Evolutionary conservation across 1,284 basidiomycete species (phyloP).

Genomic region (Cutaneotrichosporon sp.): DNA sequence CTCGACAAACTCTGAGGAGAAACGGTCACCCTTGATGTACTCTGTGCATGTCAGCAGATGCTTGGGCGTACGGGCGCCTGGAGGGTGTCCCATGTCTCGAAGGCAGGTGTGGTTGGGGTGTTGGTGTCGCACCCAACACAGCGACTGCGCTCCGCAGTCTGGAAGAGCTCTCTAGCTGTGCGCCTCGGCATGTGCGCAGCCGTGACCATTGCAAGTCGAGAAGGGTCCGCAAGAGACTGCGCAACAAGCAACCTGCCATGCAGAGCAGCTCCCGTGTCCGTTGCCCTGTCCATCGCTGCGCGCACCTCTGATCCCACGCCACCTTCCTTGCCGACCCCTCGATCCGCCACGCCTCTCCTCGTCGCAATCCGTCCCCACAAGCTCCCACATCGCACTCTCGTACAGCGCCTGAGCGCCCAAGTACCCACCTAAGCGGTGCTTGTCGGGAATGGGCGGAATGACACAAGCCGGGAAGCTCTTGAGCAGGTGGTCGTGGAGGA

Average conservation of each 20-base stretch:
- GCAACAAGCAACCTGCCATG: too few species aligned
- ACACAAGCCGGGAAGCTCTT: slow-evolving; percentile 96
- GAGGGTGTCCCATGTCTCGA: neutral
- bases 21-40: slow-evolving; percentile 96
- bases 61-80: too few species aligned
- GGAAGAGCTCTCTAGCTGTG: too few species aligned
- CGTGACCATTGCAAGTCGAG: too few species aligned
- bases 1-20: slow-evolving; percentile 96
- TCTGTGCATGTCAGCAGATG: slow-evolving; percentile 58
- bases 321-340: too few species aligned
- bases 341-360: neutral
- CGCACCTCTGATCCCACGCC: too few species aligned
- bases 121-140: too few species aligned
- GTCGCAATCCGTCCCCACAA: neutral
- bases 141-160: too few species aligned
- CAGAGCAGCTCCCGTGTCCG: too few species aligned
- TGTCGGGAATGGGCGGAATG: slow-evolving; percentile 93
- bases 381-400: neutral
- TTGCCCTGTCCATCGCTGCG: too few species aligned
- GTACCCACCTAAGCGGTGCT: slow-evolving; percentile 84
- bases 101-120: neutral
- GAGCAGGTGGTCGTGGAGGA: slow-evolving; percentile 82
- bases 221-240: too few species aligned
- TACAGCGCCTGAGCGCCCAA: neutral
- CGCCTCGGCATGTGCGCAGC: too few species aligned